Evolutionary conservation across 106 monocot genomes (phyloP).

Genomic region (Allium sativum): DNA sequence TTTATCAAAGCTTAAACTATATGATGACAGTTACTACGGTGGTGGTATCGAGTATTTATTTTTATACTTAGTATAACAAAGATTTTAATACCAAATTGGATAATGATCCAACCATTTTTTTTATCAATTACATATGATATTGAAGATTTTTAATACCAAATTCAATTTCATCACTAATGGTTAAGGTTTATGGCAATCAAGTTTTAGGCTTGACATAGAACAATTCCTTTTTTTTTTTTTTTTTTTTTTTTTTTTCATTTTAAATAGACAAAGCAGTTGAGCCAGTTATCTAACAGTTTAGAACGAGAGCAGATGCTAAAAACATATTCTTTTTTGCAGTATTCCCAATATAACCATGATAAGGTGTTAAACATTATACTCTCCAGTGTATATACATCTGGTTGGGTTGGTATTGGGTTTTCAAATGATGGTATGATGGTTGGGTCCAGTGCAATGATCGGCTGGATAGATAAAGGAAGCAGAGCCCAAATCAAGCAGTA

Average conservation of each 20-base stretch:
- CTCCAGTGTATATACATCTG: constrained; percentile 42
- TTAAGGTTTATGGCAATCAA: too few species aligned
- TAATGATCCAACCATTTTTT: too few species aligned
- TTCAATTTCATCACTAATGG: too few species aligned
- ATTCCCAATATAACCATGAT: constrained; percentile 17
- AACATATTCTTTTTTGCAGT: constrained; percentile 11
- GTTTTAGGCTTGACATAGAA: too few species aligned
- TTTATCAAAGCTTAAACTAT: background rate
- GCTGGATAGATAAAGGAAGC: constrained; percentile 45
- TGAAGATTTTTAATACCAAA: too few species aligned
- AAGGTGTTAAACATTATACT: constrained; percentile 45
- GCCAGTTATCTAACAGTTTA: too few species aligned
- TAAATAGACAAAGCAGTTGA: too few species aligned
- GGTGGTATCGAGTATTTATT: background rate
- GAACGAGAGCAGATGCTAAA: background rate
- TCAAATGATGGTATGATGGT: constrained; percentile 69
- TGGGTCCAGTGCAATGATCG: constrained; percentile 72
- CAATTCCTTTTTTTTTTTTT: too few species aligned
- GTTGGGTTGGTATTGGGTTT: constrained; percentile 71
- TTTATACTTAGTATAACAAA: background rate
- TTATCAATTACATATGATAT: too few species aligned
- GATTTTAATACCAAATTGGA: background rate
- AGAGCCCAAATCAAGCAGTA: constrained; percentile 49
- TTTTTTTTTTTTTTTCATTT: too few species aligned
- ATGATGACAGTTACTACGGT: background rate